These are phyloP conservation scores for Papiliotrema flavescens DNA, from an alignment of 1,284 basidiomycete species.

Conservation along the genomic window DNA sequence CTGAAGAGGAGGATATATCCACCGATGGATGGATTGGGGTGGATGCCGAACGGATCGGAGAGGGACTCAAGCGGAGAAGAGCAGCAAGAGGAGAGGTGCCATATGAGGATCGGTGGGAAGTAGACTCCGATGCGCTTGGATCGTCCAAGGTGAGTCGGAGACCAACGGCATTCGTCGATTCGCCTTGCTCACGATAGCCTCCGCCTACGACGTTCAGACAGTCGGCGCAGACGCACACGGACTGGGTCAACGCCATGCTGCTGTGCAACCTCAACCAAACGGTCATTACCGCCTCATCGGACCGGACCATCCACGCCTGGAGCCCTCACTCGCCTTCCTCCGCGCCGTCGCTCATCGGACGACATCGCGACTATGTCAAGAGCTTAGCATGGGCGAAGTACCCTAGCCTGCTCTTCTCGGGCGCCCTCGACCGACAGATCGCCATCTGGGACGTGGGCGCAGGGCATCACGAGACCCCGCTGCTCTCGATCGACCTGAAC, in stretches of 20 bases:
- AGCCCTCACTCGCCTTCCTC: conserved; percentile 64
- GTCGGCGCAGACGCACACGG: conserved; percentile 77
- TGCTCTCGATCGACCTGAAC: conserved; percentile 41
- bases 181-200: neutral
- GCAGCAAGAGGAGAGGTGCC: conserved; percentile 50
- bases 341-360: conserved; percentile 68
- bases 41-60: conserved; percentile 8
- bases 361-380: conserved; percentile 87
- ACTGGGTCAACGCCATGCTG: conserved; percentile 96
- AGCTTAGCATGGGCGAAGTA: conserved; percentile 75
- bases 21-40: conserved; percentile 23
- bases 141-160: conserved; percentile 20
- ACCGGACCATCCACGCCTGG: conserved; percentile 93
- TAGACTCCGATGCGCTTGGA: conserved; percentile 52
- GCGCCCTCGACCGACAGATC: conserved; percentile 88
- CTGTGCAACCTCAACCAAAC: conserved; percentile 92
- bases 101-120: conserved; percentile 74
- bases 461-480: conserved; percentile 42
- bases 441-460: conserved; percentile 87
- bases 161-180: neutral
- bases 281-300: conserved; percentile 91
- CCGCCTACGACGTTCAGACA: conserved; percentile 62
- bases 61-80: conserved; percentile 10
- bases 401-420: conserved; percentile 83
- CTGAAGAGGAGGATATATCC: conserved; percentile 8